Evolutionary conservation across 129 eudicot genomes (phyloP).

Genomic region (Silybum marianum): DNA sequence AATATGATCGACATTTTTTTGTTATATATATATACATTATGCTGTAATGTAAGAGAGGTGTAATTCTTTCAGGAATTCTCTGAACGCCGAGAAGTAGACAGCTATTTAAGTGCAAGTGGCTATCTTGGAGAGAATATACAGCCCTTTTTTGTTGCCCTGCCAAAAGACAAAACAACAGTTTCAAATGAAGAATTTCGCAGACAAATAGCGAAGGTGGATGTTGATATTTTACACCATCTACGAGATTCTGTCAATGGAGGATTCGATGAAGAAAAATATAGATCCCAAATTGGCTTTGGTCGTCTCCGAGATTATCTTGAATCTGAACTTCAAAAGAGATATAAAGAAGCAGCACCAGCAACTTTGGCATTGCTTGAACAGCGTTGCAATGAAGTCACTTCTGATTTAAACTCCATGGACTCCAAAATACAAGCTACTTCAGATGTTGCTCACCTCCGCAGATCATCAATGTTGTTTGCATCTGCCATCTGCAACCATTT

Average conservation of each 20-base stretch:
- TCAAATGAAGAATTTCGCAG: conserved; percentile 89
- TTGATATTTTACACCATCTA: conserved; percentile 59
- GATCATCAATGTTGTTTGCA: conserved; percentile 78
- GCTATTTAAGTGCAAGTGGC: conserved; percentile 87
- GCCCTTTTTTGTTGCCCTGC: conserved; percentile 85
- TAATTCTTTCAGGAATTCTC: conserved; percentile 60
- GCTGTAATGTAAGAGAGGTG: not conserved
- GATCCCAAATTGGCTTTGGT: conserved; percentile 70
- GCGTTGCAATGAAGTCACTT: conserved; percentile 75
- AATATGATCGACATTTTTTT: not conserved
- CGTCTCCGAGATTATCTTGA: conserved; percentile 74
- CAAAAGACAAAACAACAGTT: conserved; percentile 64
- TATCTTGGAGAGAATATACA: conserved; percentile 79
- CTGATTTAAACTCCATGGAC: conserved; percentile 65
- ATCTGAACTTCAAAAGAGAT: conserved; percentile 78
- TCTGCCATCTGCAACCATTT: conserved; percentile 74
- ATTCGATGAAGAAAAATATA: conserved; percentile 81
- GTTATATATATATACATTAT: not conserved
- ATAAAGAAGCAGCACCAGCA: conserved; percentile 91
- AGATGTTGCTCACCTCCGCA: conserved; percentile 77
- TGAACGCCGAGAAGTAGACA: conserved; percentile 91
- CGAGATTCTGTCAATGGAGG: conserved; percentile 74
- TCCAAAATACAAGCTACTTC: conserved; percentile 70
- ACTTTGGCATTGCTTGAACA: conserved; percentile 84
- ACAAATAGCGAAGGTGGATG: conserved; percentile 76